Percentiles rank a stretch among this genome's conserved stretches.
Conservation (phyloP, 805 yeast species). For the Brettanomyces sp. region DNA sequence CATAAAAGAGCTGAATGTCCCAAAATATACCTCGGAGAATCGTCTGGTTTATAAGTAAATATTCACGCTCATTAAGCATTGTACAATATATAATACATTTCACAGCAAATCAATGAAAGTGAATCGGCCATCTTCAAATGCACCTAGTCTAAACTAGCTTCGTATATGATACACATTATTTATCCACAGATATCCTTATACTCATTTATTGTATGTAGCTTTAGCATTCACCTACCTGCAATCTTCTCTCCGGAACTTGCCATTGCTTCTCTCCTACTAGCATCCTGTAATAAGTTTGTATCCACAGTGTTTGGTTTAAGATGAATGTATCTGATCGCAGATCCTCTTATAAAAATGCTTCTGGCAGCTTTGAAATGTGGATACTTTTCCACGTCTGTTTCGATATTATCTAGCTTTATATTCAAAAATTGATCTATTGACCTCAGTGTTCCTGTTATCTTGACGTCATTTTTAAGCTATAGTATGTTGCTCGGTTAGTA, state of each 20-base stretch:
- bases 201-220: constrained; percentile 22
- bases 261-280: constrained; percentile 87
- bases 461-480: constrained; percentile 82
- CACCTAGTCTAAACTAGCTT: background rate
- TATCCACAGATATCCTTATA: background rate
- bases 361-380: constrained; percentile 86
- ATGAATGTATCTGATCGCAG: constrained; percentile 91
- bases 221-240: constrained; percentile 23
- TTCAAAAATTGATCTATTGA: constrained; percentile 94
- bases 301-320: constrained; percentile 81
- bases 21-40: constrained; percentile 3
- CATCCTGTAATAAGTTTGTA: constrained; percentile 89
- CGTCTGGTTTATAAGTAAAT: constrained; percentile 1
- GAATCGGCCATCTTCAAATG: background rate
- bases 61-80: background rate
- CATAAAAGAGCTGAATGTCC: constrained; percentile 29
- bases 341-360: constrained; percentile 89
- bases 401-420: constrained; percentile 79
- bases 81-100: background rate
- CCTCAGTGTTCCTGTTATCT: constrained; percentile 77
- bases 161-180: background rate
- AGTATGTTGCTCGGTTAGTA: background rate
- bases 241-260: constrained; percentile 35
- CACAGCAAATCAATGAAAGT: background rate
- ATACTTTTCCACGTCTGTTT: constrained; percentile 40